Percentiles rank a stretch among this genome's conserved stretches.
These are phyloP conservation scores for Colletotrichum sp. DNA, from an alignment of 2,329 filamentous ascomycete species.

Conservation along the genomic window DNA sequence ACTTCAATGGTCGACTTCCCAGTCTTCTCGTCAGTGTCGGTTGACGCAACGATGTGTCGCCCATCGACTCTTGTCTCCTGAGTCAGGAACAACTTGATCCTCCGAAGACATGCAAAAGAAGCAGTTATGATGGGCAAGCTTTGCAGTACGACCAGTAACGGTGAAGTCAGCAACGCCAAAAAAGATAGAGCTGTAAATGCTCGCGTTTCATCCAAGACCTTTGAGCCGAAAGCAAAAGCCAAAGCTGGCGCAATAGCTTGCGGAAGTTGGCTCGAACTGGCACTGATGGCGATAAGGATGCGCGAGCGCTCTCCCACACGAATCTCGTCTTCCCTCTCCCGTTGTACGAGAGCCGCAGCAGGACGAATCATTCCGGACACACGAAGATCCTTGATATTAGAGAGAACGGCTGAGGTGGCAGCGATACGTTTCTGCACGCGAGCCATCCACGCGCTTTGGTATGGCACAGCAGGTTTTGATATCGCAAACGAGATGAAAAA, in stretches of 20 bases:
- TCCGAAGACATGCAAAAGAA: conserved; percentile 19
- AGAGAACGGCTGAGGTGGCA: background rate
- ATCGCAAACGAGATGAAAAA: background rate
- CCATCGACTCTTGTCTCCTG: background rate
- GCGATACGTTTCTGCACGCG: conserved; percentile 20
- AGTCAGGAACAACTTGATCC: conserved; percentile 19
- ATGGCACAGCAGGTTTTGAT: conserved; percentile 32
- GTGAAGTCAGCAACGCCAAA: background rate
- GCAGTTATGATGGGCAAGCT: conserved; percentile 7
- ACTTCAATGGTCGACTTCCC: background rate
- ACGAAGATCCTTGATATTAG: background rate
- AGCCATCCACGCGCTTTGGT: conserved; percentile 30
- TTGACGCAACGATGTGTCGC: background rate
- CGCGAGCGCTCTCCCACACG: conserved; percentile 25
- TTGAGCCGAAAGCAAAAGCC: background rate
- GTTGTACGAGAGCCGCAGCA: conserved; percentile 20
- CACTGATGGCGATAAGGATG: conserved; percentile 25
- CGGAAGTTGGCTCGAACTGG: background rate
- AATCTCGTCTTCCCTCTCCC: conserved; percentile 5
- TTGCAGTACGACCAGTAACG: conserved; percentile 12
- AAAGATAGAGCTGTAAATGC: background rate
- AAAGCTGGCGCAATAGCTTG: background rate
- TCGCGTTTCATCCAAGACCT: background rate
- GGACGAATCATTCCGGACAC: background rate
- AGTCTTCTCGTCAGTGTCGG: background rate